A percentile compares a stretch with the other conserved stretches of the same genome.
These are phyloP conservation scores for Phytopythium oedochilum DNA, from an alignment of 352 stramenopile species.

Conservation along the genomic window DNA sequence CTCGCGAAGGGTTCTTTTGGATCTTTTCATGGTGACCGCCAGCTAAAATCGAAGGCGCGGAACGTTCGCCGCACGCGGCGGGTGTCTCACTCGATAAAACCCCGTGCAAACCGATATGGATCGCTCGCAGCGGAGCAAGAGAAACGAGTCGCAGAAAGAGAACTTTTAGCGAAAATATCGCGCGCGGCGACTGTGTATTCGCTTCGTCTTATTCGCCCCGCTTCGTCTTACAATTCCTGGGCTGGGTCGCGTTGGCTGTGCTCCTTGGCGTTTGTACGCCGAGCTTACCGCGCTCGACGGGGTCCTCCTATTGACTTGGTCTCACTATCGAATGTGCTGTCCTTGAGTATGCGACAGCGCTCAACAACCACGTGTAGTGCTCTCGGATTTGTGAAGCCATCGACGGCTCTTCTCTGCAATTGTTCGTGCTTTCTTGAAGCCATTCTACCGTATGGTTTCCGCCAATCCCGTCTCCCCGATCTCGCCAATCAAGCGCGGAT, in stretches of 20 bases:
- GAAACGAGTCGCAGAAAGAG: background rate
- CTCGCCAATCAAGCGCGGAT: background rate
- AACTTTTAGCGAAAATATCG: conserved; percentile 1
- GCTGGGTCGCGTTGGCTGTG: too few relatives aligned
- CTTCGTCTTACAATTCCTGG: too few relatives aligned
- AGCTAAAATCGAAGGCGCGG: background rate
- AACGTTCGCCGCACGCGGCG: background rate
- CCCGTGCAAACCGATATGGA: too few relatives aligned
- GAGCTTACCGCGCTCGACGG: too few relatives aligned
- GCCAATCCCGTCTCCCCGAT: background rate
- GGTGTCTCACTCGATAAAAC: conserved; percentile 1
- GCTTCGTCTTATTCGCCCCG: background rate
- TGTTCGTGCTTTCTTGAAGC: background rate
- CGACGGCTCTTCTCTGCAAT: background rate
- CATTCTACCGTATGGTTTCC: background rate
- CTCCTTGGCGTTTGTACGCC: too few relatives aligned
- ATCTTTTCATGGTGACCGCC: background rate
- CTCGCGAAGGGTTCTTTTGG: too few relatives aligned
- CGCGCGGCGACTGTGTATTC: conserved; percentile 2
- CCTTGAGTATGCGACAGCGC: background rate
- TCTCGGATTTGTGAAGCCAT: conserved; percentile 3
- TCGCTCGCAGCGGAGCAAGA: background rate
- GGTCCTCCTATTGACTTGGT: background rate
- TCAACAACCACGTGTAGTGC: background rate
- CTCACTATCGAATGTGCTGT: background rate